Percentiles rank a stretch among this genome's conserved stretches.
Evolutionary conservation across 2,329 filamentous ascomycete species (phyloP).

Genomic region (Colletotrichum tropicale): DNA sequence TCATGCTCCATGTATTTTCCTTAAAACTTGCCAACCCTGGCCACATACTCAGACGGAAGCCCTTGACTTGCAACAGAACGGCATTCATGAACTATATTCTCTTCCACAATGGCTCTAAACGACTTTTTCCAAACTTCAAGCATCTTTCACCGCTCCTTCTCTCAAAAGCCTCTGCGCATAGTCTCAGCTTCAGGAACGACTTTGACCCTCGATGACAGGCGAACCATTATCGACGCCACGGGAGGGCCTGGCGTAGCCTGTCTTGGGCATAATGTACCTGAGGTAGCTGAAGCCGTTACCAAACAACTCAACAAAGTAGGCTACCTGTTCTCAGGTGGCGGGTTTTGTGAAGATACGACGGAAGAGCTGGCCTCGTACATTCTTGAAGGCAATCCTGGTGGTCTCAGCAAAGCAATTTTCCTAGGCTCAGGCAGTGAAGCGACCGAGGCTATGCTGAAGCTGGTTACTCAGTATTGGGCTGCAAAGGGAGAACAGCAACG

Average conservation of each 20-base stretch:
- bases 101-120: neutral
- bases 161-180: neutral
- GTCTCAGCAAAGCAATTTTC: neutral
- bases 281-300: neutral
- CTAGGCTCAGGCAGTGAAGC: neutral
- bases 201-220: neutral
- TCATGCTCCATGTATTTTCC: fast-evolving
- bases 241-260: neutral
- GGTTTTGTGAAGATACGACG: neutral
- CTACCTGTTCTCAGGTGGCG: neutral
- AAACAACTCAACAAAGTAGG: neutral
- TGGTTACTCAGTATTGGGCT: neutral
- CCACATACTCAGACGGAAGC: neutral
- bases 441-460: neutral
- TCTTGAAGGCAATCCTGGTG: neutral
- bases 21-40: neutral
- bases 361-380: neutral
- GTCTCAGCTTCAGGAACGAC: neutral
- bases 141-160: neutral
- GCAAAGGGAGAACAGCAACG: neutral
- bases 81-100: neutral
- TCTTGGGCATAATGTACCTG: neutral
- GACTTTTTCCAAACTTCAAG: neutral
- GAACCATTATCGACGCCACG: neutral
- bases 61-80: neutral